These are phyloP conservation scores for Dittrichia graveolens DNA, from an alignment of 129 eudicot genomes.

Conservation along the genomic window DNA sequence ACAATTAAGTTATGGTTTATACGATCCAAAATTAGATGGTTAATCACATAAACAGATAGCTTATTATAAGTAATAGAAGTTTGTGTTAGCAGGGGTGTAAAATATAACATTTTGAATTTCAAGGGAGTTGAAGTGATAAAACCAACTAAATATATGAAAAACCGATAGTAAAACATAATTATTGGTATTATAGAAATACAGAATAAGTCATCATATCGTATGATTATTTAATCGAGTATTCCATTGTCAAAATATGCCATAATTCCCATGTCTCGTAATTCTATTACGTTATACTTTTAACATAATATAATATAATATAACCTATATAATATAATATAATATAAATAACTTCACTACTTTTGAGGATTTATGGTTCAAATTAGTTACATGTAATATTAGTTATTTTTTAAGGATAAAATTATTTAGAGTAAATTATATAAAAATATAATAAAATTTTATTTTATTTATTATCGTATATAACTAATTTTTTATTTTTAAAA, in stretches of 20 bases:
- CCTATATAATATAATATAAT: neutral
- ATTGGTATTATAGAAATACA: constrained; percentile 30
- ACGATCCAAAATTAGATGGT: neutral
- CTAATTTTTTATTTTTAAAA: too few species aligned
- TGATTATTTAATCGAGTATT: constrained; percentile 35
- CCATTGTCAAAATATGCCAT: constrained; percentile 30
- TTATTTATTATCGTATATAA: too few species aligned
- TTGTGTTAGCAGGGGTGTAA: constrained; percentile 1
- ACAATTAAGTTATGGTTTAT: neutral
- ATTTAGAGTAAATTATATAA: too few species aligned
- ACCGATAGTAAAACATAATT: constrained; percentile 20
- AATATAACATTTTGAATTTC: neutral
- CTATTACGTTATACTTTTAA: neutral
- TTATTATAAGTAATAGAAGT: neutral
- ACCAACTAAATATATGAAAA: neutral
- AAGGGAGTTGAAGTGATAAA: constrained; percentile 18
- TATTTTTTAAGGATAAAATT: too few species aligned
- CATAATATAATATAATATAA: neutral
- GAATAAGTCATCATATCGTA: constrained; percentile 34
- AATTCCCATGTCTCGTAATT: constrained; percentile 24
- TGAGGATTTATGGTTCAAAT: too few species aligned
- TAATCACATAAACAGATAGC: neutral
- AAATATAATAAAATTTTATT: too few species aligned
- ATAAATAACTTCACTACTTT: neutral
- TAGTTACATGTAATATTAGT: too few species aligned